Base-by-base conservation (phyloP, 768 basidiomycete species). In the Pulveroboletus sp. region DNA sequence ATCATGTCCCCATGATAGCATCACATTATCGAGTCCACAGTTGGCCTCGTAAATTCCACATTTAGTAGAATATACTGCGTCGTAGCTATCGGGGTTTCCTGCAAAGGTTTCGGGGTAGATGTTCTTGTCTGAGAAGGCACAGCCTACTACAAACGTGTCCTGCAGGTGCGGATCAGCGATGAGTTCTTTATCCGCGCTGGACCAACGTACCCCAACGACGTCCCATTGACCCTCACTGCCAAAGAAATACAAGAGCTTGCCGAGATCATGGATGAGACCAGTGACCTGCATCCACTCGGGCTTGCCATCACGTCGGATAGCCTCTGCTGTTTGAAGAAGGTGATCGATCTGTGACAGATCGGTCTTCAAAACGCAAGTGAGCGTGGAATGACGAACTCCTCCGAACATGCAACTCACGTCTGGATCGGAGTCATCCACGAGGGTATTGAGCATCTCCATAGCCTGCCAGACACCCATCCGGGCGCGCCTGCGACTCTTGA, bases 201-300 rank as follows among this genome's bases (percentile, higher is more conserved):
- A 43, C 8, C 43, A 39, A 75, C 75, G 60, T 68, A 87, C 87
- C 43, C 92, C 93, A 26, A 95, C 93, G 43, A 94, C 92, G 55
- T 93, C 92, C 93, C 93, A 95, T 70, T 94, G 92, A 6, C 92
- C 92, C 64, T 89, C 75, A 3, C 89, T 87, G 27, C 83, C 87
- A 63, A 91, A 92, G 55, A 94, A 76, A 65, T 83, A 80, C 13
- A 94, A 69, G 5, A 95, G 77, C 66, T 95, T 95, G 47, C 93
- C 93, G 41, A 94, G 80, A 67, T 94, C 92, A 60, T 94, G 92
- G 36, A 93, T 77, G 17, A 93, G 78, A 4, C 91, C 91, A 28
- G 87, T 81, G 49, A 91, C 79, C 72, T 91, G 89, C 89, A 92
- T 91, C 89, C 89, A 92, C 55, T 93, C 89, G 0, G 89, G 90